These are phyloP conservation scores for Myrica gale DNA, from an alignment of 306 rosid genomes.

Conservation along the genomic window DNA sequence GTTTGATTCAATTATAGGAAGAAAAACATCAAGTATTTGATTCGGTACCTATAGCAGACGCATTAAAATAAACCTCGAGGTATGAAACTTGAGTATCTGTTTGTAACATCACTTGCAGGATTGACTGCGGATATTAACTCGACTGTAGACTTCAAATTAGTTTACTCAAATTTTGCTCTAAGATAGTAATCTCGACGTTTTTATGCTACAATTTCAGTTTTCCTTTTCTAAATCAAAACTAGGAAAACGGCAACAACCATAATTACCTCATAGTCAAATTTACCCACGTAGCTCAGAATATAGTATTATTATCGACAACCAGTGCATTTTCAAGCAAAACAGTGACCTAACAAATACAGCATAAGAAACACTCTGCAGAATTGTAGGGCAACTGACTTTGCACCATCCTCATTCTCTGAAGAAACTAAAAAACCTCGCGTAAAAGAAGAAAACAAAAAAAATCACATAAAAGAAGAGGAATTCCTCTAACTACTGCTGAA, in stretches of 20 bases:
- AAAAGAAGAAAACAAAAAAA: neutral
- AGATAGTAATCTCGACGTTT: no score
- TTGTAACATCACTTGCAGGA: neutral
- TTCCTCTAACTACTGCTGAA: neutral
- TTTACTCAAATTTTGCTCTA: no score
- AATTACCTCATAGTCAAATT: neutral
- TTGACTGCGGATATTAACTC: neutral
- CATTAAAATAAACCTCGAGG: neutral
- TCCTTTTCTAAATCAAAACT: neutral
- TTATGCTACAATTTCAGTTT: neutral
- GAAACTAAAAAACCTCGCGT: neutral
- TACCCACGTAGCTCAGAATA: neutral
- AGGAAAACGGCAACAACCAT: neutral
- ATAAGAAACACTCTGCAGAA: neutral
- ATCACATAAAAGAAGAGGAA: neutral
- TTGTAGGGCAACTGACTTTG: neutral
- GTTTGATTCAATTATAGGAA: conserved; percentile 4
- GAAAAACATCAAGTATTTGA: neutral
- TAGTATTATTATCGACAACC: neutral
- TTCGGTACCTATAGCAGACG: neutral
- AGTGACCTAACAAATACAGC: neutral
- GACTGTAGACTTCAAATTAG: neutral
- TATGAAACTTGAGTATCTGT: neutral
- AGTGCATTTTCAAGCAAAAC: neutral
- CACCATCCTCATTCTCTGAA: neutral